A percentile compares a stretch with the other conserved stretches of the same genome.
Conservation (phyloP, 805 yeast genomes). For the Naumovozyma baii region DNA sequence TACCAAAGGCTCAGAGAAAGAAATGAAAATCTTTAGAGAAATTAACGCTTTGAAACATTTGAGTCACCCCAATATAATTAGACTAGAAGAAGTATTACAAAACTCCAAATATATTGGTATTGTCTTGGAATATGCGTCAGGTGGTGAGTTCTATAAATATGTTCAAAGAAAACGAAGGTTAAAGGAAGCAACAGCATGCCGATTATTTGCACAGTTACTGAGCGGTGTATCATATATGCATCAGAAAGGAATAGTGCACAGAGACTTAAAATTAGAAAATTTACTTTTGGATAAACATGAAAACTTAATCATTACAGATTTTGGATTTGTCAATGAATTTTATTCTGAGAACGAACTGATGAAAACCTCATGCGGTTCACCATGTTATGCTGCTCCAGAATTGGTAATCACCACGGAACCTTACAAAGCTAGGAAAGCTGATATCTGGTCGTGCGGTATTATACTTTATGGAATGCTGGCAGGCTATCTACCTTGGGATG, state of each 20-base stretch:
- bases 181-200: conserved; percentile 79
- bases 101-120: conserved; percentile 93
- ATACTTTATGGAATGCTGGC: conserved; percentile 94
- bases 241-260: conserved; percentile 79
- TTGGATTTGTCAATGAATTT: conserved; percentile 88
- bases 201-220: conserved; percentile 83
- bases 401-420: conserved; percentile 78
- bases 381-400: conserved; percentile 98
- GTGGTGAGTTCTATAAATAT: conserved; percentile 93
- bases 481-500: conserved; percentile 95
- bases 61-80: conserved; percentile 89
- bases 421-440: conserved; percentile 87
- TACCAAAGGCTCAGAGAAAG: conserved; percentile 77
- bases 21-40: conserved; percentile 83
- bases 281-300: conserved; percentile 75
- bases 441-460: conserved; percentile 95
- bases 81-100: conserved; percentile 84
- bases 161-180: conserved; percentile 77
- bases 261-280: conserved; percentile 87
- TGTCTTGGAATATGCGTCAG: conserved; percentile 92
- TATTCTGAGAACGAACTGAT: conserved; percentile 54
- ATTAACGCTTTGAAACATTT: conserved; percentile 79
- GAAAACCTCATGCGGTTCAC: conserved; percentile 95
- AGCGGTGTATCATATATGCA: conserved; percentile 94
- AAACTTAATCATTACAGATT: conserved; percentile 79